phyloP scores from a whole-genome alignment of 78 protist species.

The Andalucia godoyi region DNA sequence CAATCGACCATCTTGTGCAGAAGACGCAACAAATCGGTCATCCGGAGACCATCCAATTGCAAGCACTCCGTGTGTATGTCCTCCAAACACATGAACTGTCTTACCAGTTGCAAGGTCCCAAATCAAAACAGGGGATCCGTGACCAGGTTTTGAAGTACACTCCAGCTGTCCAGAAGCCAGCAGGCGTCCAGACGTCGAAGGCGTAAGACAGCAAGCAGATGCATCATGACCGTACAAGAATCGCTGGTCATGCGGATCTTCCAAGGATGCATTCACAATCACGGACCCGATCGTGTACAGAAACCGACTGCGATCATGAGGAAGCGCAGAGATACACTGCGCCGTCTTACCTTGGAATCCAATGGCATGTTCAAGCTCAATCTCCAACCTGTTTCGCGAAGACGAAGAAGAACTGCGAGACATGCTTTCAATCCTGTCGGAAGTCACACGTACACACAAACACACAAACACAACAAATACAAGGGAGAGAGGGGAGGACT shows the following conservation, averaged over 20 bases:
- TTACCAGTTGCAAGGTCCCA: slow-evolving; percentile 1
- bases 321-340: neutral
- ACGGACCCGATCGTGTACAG: neutral
- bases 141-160: neutral
- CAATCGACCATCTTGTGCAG: neutral
- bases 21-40: neutral
- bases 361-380: slow-evolving; percentile 14
- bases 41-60: neutral
- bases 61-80: neutral
- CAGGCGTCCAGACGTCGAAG: neutral
- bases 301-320: neutral
- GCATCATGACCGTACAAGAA: slow-evolving; percentile 4
- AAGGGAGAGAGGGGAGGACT: too few relatives aligned
- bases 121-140: neutral
- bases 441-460: too few relatives aligned
- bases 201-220: neutral
- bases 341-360: neutral
- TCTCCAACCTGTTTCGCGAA: too few relatives aligned
- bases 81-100: neutral
- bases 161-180: neutral
- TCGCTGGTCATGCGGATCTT: neutral
- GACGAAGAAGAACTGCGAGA: too few relatives aligned
- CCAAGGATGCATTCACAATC: neutral
- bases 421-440: too few relatives aligned
- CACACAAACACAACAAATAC: too few relatives aligned